Evolutionary conservation across 139 green algal genomes (phyloP).

Genomic region (Coccomyxa sp.): DNA sequence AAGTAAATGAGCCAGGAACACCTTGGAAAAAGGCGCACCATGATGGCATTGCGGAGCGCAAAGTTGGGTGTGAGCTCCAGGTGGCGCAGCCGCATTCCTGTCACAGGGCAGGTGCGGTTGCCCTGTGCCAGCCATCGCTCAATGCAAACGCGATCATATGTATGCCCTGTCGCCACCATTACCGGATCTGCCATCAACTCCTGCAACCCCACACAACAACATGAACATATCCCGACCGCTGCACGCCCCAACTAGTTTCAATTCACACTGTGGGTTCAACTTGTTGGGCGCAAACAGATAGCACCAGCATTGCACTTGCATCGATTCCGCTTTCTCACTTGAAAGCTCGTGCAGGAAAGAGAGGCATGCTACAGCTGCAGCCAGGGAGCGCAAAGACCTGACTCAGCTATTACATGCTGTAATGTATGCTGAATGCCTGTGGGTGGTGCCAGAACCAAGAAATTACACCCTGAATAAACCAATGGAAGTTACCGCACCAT

Average conservation of each 20-base stretch:
- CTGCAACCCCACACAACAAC: background rate
- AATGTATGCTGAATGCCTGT: too few species aligned
- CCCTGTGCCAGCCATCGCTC: conserved; percentile 84
- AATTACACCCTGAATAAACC: too few species aligned
- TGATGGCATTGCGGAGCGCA: conserved; percentile 81
- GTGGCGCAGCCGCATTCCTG: conserved; percentile 81
- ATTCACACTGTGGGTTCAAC: background rate
- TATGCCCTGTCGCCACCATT: conserved; percentile 90
- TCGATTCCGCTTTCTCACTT: too few species aligned
- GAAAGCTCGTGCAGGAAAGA: too few species aligned
- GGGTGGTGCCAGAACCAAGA: too few species aligned
- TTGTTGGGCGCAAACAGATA: background rate
- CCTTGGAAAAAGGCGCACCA: conserved; percentile 29
- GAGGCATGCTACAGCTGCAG: background rate
- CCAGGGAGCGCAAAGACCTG: too few species aligned
- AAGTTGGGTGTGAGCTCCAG: conserved; percentile 91
- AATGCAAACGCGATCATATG: conserved; percentile 87
- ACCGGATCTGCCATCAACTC: conserved; percentile 92
- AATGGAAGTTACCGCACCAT: conserved; percentile 48
- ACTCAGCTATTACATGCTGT: too few species aligned
- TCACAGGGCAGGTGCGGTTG: conserved; percentile 88
- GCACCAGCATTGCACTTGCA: background rate
- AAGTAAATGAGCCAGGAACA: too few species aligned
- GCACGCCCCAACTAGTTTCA: too few species aligned
- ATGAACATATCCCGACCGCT: too few species aligned